These are phyloP conservation scores for Tuber microsphaerosporum DNA, from an alignment of 495 filamentous ascomycete genomes.

Conservation along the genomic window DNA sequence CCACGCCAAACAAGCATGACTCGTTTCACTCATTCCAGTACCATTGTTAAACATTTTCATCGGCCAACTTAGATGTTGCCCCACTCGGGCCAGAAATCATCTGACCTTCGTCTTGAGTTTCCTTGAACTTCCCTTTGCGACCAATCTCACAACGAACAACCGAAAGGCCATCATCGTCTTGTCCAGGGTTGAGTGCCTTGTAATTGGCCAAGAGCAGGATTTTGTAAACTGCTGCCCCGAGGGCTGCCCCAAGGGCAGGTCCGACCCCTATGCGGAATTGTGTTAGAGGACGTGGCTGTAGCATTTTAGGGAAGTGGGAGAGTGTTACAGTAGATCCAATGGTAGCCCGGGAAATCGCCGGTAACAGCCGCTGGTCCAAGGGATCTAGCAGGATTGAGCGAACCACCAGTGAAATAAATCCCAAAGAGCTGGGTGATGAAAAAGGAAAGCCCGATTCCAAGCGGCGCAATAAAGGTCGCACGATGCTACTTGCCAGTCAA, in stretches of 20 bases:
- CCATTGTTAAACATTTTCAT: background rate
- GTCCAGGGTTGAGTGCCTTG: slow-evolving; percentile 42
- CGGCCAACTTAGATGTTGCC: background rate
- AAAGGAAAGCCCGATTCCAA: slow-evolving; percentile 67
- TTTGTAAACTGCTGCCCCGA: slow-evolving; percentile 40
- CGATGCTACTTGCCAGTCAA: slow-evolving; percentile 49
- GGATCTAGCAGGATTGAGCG: slow-evolving; percentile 64
- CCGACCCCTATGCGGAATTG: slow-evolving; percentile 46
- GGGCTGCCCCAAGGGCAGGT: slow-evolving; percentile 44
- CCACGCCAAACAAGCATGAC: background rate
- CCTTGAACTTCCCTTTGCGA: background rate
- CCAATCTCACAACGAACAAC: background rate
- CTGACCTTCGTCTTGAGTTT: background rate
- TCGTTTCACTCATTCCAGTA: background rate
- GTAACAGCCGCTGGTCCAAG: slow-evolving; percentile 66
- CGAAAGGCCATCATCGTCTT: slow-evolving; percentile 36
- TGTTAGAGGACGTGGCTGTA: background rate
- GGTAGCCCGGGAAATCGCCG: slow-evolving; percentile 56
- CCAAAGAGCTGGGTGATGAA: slow-evolving; percentile 64
- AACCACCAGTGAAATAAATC: slow-evolving; percentile 65
- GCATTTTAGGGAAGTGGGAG: background rate
- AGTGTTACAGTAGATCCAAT: slow-evolving; percentile 59
- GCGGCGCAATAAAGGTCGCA: slow-evolving; percentile 67
- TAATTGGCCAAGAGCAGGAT: slow-evolving; percentile 41
- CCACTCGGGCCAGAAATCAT: background rate